phyloP scores from a whole-genome alignment of 140 eudicot genomes.

The Oenanthe javanica region DNA sequence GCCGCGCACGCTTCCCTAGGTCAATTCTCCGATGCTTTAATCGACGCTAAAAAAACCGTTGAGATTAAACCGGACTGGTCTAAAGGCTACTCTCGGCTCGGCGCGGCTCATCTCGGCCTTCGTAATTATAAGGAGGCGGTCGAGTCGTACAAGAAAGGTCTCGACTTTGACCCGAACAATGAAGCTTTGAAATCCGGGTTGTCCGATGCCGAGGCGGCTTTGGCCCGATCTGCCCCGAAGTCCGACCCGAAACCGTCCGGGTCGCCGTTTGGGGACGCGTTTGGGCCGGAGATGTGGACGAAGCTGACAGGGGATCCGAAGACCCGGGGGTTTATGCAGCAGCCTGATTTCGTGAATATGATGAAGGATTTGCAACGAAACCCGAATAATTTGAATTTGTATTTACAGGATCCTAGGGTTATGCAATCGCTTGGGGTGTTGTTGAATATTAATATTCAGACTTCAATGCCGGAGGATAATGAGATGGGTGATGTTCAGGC shows the following conservation, averaged over 20 bases:
- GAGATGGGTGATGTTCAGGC: constrained; percentile 42
- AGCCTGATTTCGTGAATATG: constrained; percentile 79
- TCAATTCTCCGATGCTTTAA: constrained; percentile 48
- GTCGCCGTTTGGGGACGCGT: constrained; percentile 69
- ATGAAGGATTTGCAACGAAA: constrained; percentile 76
- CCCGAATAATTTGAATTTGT: constrained; percentile 71
- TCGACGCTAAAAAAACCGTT: constrained; percentile 78
- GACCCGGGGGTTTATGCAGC: constrained; percentile 58
- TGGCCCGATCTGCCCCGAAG: too few species aligned
- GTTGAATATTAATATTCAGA: constrained; percentile 54
- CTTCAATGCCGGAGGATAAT: constrained; percentile 35
- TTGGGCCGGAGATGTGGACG: constrained; percentile 95
- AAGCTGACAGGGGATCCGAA: constrained; percentile 69
- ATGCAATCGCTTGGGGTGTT: constrained; percentile 85
- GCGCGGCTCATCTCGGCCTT: constrained; percentile 70
- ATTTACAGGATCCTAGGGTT: constrained; percentile 88
- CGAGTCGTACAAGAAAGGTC: constrained; percentile 62
- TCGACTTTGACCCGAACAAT: constrained; percentile 69
- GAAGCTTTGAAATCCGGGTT: constrained; percentile 70
- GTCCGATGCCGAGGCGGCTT: constrained; percentile 56
- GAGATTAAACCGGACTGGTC: constrained; percentile 83
- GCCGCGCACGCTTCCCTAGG: constrained; percentile 83
- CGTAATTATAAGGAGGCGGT: constrained; percentile 47
- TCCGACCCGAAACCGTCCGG: constrained; percentile 1
- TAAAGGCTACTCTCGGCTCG: constrained; percentile 88